Percentiles rank a stretch among this genome's conserved stretches.
Evolutionary conservation across 805 yeast species (phyloP).

Genomic region (Candida andamanensis): DNA sequence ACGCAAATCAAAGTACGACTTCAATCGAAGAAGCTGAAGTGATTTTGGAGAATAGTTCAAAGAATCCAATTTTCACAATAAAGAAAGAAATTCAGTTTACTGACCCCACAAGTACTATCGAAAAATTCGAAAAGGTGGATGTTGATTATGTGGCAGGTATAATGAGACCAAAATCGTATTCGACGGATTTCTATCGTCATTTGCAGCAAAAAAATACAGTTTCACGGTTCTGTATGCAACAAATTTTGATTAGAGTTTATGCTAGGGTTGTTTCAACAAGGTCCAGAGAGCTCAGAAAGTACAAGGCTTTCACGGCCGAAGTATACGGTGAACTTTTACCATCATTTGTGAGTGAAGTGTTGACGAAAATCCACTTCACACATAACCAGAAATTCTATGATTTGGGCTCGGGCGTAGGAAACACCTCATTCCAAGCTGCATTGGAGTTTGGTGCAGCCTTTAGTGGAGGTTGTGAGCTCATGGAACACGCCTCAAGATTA

Average conservation of each 20-base stretch:
- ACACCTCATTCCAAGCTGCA: constrained; percentile 85
- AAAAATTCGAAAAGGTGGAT: neutral
- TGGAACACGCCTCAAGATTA: constrained; percentile 72
- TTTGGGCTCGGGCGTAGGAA: constrained; percentile 92
- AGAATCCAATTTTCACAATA: too few species aligned
- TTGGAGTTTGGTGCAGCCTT: constrained; percentile 70
- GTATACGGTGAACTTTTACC: constrained; percentile 92
- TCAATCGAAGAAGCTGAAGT: neutral
- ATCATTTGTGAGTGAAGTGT: constrained; percentile 58
- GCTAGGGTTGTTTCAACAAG: constrained; percentile 75
- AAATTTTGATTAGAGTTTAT: constrained; percentile 67
- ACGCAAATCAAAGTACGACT: neutral
- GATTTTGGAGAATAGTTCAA: neutral
- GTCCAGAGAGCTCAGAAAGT: constrained; percentile 55
- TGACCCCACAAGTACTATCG: neutral
- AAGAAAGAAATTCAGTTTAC: too few species aligned
- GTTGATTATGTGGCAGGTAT: neutral
- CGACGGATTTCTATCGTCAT: constrained; percentile 15
- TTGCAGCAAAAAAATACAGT: constrained; percentile 17
- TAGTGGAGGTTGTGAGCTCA: constrained; percentile 87
- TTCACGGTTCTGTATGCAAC: constrained; percentile 50
- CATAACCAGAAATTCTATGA: constrained; percentile 67
- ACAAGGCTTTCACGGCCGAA: constrained; percentile 82
- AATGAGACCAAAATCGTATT: constrained; percentile 18
- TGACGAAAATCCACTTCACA: constrained; percentile 52